Evolutionary conservation across 2,329 filamentous ascomycete genomes (phyloP).

Genomic region (Sporothrix globosa): DNA sequence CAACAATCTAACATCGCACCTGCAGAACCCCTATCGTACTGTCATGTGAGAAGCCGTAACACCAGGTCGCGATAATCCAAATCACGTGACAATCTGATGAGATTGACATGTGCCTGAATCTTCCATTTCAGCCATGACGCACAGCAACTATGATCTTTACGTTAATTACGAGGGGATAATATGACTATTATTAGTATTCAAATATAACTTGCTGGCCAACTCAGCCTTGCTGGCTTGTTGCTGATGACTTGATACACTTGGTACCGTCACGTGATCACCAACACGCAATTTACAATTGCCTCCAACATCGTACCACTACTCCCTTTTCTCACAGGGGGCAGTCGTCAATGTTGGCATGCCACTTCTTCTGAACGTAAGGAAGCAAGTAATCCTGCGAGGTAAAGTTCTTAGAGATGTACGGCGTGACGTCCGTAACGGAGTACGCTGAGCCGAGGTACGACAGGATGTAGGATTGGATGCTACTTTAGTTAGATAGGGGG

Average conservation of each 20-base stretch:
- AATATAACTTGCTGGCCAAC: background rate
- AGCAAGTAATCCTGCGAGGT: slow-evolving; percentile 48
- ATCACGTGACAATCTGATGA: background rate
- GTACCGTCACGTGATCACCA: background rate
- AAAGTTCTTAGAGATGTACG: slow-evolving; percentile 48
- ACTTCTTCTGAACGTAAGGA: slow-evolving; percentile 47
- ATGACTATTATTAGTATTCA: background rate
- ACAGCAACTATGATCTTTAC: background rate
- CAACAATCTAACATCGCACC: too few relatives aligned
- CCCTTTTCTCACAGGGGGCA: slow-evolving; percentile 19
- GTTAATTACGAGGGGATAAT: background rate
- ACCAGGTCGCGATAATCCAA: background rate
- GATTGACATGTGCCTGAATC: background rate
- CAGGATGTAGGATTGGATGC: slow-evolving; percentile 46
- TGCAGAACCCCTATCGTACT: too few relatives aligned
- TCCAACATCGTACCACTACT: background rate
- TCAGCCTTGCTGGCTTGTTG: background rate
- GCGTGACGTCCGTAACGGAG: slow-evolving; percentile 44
- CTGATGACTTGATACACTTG: background rate
- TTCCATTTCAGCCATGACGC: background rate
- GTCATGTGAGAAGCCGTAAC: too few relatives aligned
- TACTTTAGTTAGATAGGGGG: slow-evolving; percentile 3
- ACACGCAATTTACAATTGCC: background rate
- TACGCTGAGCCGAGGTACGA: slow-evolving; percentile 45
- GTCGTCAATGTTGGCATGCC: slow-evolving; percentile 40